These are phyloP conservation scores for Kodamaea kakaduensis DNA, from an alignment of 805 yeast species.

Conservation along the genomic window DNA sequence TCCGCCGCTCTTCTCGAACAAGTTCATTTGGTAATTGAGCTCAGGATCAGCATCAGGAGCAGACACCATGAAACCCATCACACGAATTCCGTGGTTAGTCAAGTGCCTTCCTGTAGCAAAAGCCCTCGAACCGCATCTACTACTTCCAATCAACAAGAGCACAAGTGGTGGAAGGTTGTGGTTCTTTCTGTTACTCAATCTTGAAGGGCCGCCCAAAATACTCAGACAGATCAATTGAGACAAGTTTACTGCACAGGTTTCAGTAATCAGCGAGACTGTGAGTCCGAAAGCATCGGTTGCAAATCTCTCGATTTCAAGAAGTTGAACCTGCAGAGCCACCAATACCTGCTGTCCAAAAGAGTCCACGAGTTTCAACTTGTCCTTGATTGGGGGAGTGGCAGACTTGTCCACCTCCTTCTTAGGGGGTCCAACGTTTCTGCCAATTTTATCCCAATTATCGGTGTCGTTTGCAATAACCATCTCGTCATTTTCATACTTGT, in stretches of 20 bases:
- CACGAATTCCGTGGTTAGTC: constrained; percentile 67
- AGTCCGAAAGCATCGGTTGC: constrained; percentile 49
- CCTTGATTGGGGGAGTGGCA: constrained; percentile 10
- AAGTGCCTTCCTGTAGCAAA: constrained; percentile 77
- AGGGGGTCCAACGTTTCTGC: constrained; percentile 12
- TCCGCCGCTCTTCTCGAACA: constrained; percentile 67
- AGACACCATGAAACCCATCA: constrained; percentile 47
- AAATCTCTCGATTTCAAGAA: constrained; percentile 68
- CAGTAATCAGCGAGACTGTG: constrained; percentile 47
- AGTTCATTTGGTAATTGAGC: constrained; percentile 47
- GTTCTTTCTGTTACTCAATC: constrained; percentile 57
- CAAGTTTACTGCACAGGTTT: constrained; percentile 66
- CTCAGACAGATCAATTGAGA: constrained; percentile 51
- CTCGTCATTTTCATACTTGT: constrained; percentile 65
- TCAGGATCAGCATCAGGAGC: constrained; percentile 36
- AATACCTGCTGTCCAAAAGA: constrained; percentile 34
- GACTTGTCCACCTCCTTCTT: constrained; percentile 17
- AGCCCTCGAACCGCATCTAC: constrained; percentile 69
- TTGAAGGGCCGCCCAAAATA: constrained; percentile 62
- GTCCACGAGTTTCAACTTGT: constrained; percentile 11
- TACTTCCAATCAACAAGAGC: constrained; percentile 54
- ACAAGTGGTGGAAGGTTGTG: constrained; percentile 80
- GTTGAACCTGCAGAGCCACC: constrained; percentile 71
- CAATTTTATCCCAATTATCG: constrained; percentile 55
- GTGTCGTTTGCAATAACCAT: constrained; percentile 54